phyloP scores from a whole-genome alignment of 2,329 filamentous ascomycete genomes.

The Neonectria hederae region DNA sequence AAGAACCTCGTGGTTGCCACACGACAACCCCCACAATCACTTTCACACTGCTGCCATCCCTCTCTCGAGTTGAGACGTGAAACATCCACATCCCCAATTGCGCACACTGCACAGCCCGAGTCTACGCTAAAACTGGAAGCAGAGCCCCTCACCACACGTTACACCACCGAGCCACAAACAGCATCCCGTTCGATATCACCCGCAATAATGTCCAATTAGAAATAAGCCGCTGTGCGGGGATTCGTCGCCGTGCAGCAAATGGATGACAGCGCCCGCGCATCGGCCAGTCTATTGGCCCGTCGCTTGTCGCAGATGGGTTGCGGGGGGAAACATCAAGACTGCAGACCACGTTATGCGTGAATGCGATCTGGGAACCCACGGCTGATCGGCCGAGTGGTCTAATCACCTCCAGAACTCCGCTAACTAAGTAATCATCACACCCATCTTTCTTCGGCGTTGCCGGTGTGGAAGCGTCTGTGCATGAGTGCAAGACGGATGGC shows the following conservation, averaged over 20 bases:
- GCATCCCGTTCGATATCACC: constrained; percentile 23
- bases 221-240: constrained; percentile 27
- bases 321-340: constrained; percentile 9
- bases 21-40: constrained; percentile 4
- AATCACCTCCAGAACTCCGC: not conserved
- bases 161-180: constrained; percentile 2
- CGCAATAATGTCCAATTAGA: constrained; percentile 35
- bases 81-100: constrained; percentile 10
- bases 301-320: constrained; percentile 15
- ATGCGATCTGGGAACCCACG: constrained; percentile 19
- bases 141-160: constrained; percentile 2
- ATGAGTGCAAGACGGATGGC: constrained; percentile 2
- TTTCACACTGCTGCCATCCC: not conserved
- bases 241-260: constrained; percentile 34
- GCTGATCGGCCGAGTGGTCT: constrained; percentile 19
- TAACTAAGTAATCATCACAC: not conserved
- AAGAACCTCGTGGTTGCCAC: constrained; percentile 21
- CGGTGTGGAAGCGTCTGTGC: constrained; percentile 2
- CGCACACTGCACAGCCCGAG: constrained; percentile 16
- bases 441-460: not conserved
- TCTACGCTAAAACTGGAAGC: constrained; percentile 10
- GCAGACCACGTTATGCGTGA: constrained; percentile 15
- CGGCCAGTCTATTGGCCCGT: constrained; percentile 13
- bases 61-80: constrained; percentile 14
- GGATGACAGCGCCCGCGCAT: constrained; percentile 26